Percentiles rank a stretch among this genome's conserved stretches.
phyloP scores from a whole-genome alignment of 768 basidiomycete genomes.

The Kondoa subrosea region DNA sequence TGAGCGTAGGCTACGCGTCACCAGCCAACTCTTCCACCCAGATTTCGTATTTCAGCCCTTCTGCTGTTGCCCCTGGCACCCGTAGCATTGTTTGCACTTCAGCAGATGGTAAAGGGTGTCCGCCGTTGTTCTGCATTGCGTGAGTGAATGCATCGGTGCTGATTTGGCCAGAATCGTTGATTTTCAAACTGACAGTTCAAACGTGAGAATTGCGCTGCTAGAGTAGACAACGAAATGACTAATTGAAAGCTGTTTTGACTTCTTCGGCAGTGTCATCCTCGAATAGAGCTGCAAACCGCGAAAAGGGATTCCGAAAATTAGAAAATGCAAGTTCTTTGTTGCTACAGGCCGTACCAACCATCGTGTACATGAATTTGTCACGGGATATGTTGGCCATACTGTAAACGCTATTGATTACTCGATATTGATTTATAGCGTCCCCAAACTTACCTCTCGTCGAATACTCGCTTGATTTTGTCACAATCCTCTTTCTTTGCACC shows the following conservation, averaged over 20 bases:
- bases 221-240: neutral
- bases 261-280: no score
- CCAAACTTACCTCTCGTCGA: neutral
- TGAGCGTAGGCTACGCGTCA: no score
- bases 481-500: neutral
- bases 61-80: neutral
- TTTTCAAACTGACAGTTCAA: neutral
- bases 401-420: neutral
- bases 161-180: neutral
- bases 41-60: neutral
- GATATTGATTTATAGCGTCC: neutral
- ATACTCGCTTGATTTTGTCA: neutral
- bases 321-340: no score
- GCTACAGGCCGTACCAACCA: no score
- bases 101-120: neutral
- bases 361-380: no score
- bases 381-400: no score
- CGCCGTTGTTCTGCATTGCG: slow-evolving; percentile 1
- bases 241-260: no score
- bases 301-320: no score
- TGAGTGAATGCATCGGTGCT: neutral
- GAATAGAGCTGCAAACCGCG: no score
- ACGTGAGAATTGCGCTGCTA: neutral
- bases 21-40: neutral
- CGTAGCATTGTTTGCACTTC: slow-evolving; percentile 3